Percentiles rank a stretch among this genome's conserved stretches.
These are phyloP conservation scores for Diutina scorzettiae DNA, from an alignment of 1,139 yeast genomes.

Conservation along the genomic window DNA sequence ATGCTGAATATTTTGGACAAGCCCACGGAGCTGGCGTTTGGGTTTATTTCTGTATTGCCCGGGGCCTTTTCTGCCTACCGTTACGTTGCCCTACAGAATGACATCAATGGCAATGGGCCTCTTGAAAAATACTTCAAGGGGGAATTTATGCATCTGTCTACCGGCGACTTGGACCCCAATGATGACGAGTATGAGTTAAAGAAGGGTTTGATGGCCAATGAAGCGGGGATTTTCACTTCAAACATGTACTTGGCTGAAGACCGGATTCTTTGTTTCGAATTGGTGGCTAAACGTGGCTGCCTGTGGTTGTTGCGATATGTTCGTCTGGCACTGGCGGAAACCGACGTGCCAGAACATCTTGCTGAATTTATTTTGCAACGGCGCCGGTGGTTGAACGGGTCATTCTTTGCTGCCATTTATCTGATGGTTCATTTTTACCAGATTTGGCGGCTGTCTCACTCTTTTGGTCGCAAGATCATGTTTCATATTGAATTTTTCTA, in stretches of 20 bases:
- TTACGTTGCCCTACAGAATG: conserved; percentile 27
- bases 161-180: conserved; percentile 28
- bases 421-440: conserved; percentile 34
- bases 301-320: conserved; percentile 36
- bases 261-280: conserved; percentile 36
- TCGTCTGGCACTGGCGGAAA: conserved; percentile 35
- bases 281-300: conserved; percentile 34
- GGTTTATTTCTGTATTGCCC: conserved; percentile 35
- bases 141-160: conserved; percentile 34
- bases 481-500: conserved; percentile 33
- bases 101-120: conserved; percentile 31
- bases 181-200: conserved; percentile 35
- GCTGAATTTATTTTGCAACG: conserved; percentile 37
- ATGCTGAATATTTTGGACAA: conserved; percentile 35
- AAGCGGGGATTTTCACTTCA: conserved; percentile 38
- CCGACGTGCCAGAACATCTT: conserved; percentile 36
- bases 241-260: conserved; percentile 42
- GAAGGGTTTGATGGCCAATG: conserved; percentile 25
- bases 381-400: conserved; percentile 41
- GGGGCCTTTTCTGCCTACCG: conserved; percentile 38
- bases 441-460: conserved; percentile 32
- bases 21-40: conserved; percentile 35
- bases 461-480: conserved; percentile 27
- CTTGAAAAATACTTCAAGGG: conserved; percentile 38
- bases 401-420: conserved; percentile 38